phyloP scores from a whole-genome alignment of 1,284 basidiomycete species.

The Microbotryum saponariae region DNA sequence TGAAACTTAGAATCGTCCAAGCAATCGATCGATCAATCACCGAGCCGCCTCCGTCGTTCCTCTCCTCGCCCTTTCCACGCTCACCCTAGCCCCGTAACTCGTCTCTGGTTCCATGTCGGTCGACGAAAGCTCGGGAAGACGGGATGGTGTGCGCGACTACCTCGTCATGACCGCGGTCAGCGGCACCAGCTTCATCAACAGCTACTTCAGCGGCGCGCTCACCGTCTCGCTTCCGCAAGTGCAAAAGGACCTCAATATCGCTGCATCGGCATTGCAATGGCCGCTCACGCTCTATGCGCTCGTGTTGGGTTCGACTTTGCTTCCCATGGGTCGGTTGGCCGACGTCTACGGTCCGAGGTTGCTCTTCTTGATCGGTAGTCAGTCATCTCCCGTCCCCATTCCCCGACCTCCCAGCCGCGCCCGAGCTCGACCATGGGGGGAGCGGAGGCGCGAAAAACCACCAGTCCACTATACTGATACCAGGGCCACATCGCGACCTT shows the following conservation, averaged over 20 bases:
- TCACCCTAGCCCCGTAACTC: too few species aligned
- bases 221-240: conserved; percentile 59
- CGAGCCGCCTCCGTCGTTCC: too few species aligned
- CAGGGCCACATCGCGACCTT: too few species aligned
- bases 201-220: conserved; percentile 43
- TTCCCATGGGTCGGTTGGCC: conserved; percentile 44
- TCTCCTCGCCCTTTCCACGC: too few species aligned
- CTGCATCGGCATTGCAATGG: conserved; percentile 57
- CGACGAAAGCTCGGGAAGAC: too few species aligned
- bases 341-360: conserved; percentile 44
- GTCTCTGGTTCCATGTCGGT: too few species aligned
- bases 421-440: neutral
- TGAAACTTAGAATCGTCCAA: too few species aligned
- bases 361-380: conserved; percentile 53
- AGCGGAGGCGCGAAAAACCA: neutral
- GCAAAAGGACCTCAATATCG: conserved; percentile 49
- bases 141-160: too few species aligned
- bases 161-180: too few species aligned
- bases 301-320: conserved; percentile 53
- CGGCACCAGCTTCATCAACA: too few species aligned
- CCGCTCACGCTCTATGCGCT: conserved; percentile 53
- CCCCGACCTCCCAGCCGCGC: neutral
- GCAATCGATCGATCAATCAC: too few species aligned
- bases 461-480: neutral
- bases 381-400: conserved; percentile 39